Evolutionary conservation across 805 yeast species (phyloP).

Genomic region (Kurtzmaniella cleridarum): DNA sequence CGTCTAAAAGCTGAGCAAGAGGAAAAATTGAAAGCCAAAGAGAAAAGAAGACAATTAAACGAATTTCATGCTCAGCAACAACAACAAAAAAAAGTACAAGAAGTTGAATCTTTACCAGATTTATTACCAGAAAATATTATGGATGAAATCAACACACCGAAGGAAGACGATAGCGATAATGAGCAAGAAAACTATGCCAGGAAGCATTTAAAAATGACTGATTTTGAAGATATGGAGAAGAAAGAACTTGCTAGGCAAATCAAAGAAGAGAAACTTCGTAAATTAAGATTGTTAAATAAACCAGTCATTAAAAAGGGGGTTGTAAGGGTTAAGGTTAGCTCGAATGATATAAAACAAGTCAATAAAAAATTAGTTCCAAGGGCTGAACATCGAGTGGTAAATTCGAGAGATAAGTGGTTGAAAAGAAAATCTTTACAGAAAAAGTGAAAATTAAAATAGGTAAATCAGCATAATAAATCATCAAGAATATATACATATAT

Average conservation of each 20-base stretch:
- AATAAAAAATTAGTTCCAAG: conserved; percentile 27
- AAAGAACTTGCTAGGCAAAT: conserved; percentile 23
- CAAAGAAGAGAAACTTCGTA: conserved; percentile 29
- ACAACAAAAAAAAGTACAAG: conserved; percentile 19
- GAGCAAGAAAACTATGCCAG: conserved; percentile 2
- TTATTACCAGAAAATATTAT: conserved; percentile 37
- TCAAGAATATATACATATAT: too few species aligned
- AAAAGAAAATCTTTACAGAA: conserved; percentile 33
- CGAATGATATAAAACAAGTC: conserved; percentile 8
- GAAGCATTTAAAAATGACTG: conserved; percentile 28
- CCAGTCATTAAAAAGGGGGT: conserved; percentile 33
- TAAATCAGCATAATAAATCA: background rate
- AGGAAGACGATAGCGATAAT: conserved; percentile 1
- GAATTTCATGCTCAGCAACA: conserved; percentile 31
- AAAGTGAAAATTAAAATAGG: conserved; percentile 17
- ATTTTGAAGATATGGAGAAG: conserved; percentile 23
- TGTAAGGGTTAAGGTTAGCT: conserved; percentile 32
- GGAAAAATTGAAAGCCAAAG: conserved; percentile 23
- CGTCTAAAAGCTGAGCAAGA: conserved; percentile 17
- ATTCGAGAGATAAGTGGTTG: conserved; percentile 33
- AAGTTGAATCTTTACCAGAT: conserved; percentile 27
- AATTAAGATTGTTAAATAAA: conserved; percentile 15
- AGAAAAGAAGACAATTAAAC: conserved; percentile 31
- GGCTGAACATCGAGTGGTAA: conserved; percentile 27
- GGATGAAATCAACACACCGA: conserved; percentile 15